Base-by-base conservation (phyloP, 176 grass and related monocot genomes). In the Oryza australiensis region DNA sequence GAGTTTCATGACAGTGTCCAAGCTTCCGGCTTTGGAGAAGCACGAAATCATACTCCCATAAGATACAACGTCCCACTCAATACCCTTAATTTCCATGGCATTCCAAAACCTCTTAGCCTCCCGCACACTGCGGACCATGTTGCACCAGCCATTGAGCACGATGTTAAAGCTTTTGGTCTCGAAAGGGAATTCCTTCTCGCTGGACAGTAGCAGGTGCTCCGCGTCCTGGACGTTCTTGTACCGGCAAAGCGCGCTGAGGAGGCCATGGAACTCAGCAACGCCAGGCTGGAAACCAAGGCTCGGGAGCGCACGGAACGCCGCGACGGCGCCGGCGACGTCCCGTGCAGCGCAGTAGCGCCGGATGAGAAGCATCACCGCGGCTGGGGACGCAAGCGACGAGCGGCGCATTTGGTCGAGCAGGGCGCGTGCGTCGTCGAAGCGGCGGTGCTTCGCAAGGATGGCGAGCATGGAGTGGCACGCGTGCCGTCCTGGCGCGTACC, bases 91-190 rank as follows among this genome's bases (percentile, higher is more conserved):
- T 73, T 68, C 88, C 95, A 98, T 98, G 18, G 59, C 27, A 10
- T 26, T 84, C 92, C 95, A 94, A 83, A 94, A 98, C 79, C 90
- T 86, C 92, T 91, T 94, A 0, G 88, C 87, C 85, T 93, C 92
- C 5, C 90, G 70, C 26, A 88, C 28, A 40, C 83, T 87, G 81
- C 89, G 77, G 67, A 89, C n/a, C 30, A 89, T 66, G 65, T 88
- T 93, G 79, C 92, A 91, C 92, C 92, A 94, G 13, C 95, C 92
- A 1, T 91, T 98, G 66, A 98, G 90, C 18, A 94, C 86, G 28
- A 94, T 93, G 82, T 93, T 98, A 41, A 94, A 98, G 76, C 95
- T 93, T 82, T 98, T 94, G 73, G 86, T 94, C 76, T 94, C 84
- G 20, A 94, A 93, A 5, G 88, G 90, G 76, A 93, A 94, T 26